Evolutionary conservation across 805 yeast genomes (phyloP).

Genomic region (Komagataella mondaviorum): DNA sequence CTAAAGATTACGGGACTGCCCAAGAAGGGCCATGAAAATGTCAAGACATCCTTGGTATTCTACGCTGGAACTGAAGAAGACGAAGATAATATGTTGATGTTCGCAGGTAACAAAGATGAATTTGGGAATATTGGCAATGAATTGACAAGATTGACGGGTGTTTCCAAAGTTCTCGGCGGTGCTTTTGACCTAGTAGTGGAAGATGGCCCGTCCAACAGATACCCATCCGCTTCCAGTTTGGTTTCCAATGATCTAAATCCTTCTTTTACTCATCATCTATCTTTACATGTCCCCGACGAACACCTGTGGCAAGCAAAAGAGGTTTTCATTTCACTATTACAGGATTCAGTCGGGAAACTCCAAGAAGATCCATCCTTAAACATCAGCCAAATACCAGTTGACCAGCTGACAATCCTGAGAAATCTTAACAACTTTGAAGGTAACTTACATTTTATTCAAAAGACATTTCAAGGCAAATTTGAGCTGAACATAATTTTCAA

Average conservation of each 20-base stretch:
- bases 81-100: slow-evolving; percentile 32
- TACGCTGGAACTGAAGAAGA: slow-evolving; percentile 57
- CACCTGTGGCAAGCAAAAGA: slow-evolving; percentile 72
- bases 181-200: slow-evolving; percentile 46
- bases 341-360: slow-evolving; percentile 49
- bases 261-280: slow-evolving; percentile 45
- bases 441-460: slow-evolving; percentile 69
- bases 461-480: slow-evolving; percentile 57
- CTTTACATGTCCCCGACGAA: slow-evolving; percentile 59
- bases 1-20: slow-evolving; percentile 59
- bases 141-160: slow-evolving; percentile 29
- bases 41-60: slow-evolving; percentile 54
- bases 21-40: slow-evolving; percentile 28
- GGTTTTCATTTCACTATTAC: slow-evolving; percentile 52
- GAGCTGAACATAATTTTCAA: slow-evolving; percentile 63
- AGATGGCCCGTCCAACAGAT: slow-evolving; percentile 37
- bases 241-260: slow-evolving; percentile 39
- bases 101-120: slow-evolving; percentile 23
- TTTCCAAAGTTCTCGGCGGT: slow-evolving; percentile 49
- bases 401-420: slow-evolving; percentile 39
- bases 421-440: slow-evolving; percentile 53
- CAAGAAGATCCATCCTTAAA: slow-evolving; percentile 7
- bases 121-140: slow-evolving; percentile 18
- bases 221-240: slow-evolving; percentile 18
- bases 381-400: slow-evolving; percentile 24